phyloP scores from a whole-genome alignment of 257 asterid species.

The Nicotiana sylvestris region DNA sequence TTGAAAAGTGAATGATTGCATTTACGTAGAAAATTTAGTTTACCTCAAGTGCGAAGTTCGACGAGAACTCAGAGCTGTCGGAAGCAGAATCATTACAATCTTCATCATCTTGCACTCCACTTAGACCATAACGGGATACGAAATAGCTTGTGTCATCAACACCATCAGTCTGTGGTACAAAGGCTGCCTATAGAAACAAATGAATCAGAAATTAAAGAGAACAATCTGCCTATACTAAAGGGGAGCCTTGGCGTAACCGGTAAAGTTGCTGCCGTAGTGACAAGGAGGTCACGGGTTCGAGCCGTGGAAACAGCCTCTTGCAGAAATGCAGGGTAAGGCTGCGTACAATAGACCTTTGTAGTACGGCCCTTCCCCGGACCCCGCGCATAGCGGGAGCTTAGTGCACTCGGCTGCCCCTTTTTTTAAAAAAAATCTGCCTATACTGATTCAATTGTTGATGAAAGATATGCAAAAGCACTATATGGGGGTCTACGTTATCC shows the following conservation, averaged over 20 bases:
- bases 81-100: conserved; percentile 53
- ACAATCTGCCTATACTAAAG: neutral
- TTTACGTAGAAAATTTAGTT: neutral
- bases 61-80: conserved; percentile 48
- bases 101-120: conserved; percentile 47
- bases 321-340: too few relatives aligned
- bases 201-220: conserved; percentile 17
- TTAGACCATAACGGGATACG: conserved; percentile 62
- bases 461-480: too few relatives aligned
- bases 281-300: too few relatives aligned
- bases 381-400: too few relatives aligned
- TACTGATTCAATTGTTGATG: too few relatives aligned
- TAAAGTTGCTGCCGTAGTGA: too few relatives aligned
- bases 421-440: neutral
- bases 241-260: too few relatives aligned
- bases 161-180: conserved; percentile 86
- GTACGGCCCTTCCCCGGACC: too few relatives aligned
- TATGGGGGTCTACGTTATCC: too few relatives aligned
- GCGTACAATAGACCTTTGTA: too few relatives aligned
- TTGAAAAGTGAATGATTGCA: neutral
- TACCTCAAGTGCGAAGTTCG: conserved; percentile 59
- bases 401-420: too few relatives aligned
- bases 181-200: conserved; percentile 66
- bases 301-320: too few relatives aligned
- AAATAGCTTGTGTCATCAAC: conserved; percentile 88